These are phyloP conservation scores for Plasmodium cynomolgi DNA, from an alignment of 169 alveolate species.

Conservation along the genomic window DNA sequence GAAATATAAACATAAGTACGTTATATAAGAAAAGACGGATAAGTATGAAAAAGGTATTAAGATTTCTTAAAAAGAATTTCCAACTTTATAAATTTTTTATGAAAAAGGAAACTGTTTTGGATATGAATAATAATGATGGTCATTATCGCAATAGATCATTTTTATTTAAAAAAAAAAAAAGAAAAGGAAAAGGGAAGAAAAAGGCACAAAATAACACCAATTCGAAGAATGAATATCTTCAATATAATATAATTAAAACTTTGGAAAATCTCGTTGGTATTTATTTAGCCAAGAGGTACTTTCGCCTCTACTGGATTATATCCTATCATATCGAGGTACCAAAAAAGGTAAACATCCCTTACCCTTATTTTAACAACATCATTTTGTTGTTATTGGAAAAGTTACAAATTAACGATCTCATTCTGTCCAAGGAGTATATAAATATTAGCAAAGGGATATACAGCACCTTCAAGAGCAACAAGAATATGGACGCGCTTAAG, in stretches of 20 bases:
- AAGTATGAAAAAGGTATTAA: slow-evolving; percentile 23
- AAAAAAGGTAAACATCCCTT: slow-evolving; percentile 46
- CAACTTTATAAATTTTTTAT: slow-evolving; percentile 39
- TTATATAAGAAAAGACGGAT: slow-evolving; percentile 42
- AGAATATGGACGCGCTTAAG: slow-evolving; percentile 37
- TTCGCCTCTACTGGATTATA: slow-evolving; percentile 70
- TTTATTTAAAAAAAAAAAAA: slow-evolving; percentile 52
- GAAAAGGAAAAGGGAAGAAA: slow-evolving; percentile 22
- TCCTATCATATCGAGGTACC: slow-evolving; percentile 68
- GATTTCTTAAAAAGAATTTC: slow-evolving; percentile 47
- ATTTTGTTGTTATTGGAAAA: slow-evolving; percentile 65
- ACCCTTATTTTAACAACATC: slow-evolving; percentile 64
- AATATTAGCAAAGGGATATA: slow-evolving; percentile 45
- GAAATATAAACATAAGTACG: slow-evolving; percentile 36
- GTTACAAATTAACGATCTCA: slow-evolving; percentile 52
- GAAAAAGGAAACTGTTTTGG: slow-evolving; percentile 51
- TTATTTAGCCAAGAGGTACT: slow-evolving; percentile 58
- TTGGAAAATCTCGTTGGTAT: slow-evolving; percentile 60
- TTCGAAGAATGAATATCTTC: slow-evolving; percentile 41
- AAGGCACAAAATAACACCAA: slow-evolving; percentile 1
- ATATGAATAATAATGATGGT: slow-evolving; percentile 35
- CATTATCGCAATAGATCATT: slow-evolving; percentile 24
- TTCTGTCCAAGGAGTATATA: slow-evolving; percentile 59
- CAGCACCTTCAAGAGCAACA: slow-evolving; percentile 18
- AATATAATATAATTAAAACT: slow-evolving; percentile 50